Percentiles rank a stretch among this genome's conserved stretches.
Evolutionary conservation across 1,139 yeast genomes (phyloP).

Genomic region (Yamadazyma sp.): DNA sequence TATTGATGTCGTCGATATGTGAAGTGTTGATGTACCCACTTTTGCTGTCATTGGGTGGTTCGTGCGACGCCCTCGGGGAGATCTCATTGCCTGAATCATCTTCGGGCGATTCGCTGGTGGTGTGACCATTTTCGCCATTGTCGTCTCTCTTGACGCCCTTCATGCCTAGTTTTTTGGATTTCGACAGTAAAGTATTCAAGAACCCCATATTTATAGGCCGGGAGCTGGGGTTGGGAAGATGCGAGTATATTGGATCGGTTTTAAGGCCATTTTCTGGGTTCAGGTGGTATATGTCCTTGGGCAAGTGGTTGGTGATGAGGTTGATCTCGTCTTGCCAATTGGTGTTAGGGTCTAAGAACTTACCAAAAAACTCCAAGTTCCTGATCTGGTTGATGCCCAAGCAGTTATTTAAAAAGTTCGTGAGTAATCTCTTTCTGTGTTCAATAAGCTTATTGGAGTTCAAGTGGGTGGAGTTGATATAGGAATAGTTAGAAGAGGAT

Average conservation of each 20-base stretch:
- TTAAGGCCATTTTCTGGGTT: slow-evolving; percentile 55
- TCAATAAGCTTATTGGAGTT: slow-evolving; percentile 46
- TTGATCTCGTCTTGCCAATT: slow-evolving; percentile 65
- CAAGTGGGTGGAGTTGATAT: slow-evolving; percentile 46
- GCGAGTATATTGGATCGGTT: slow-evolving; percentile 59
- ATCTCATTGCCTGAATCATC: slow-evolving; percentile 6
- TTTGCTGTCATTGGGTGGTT: slow-evolving; percentile 5
- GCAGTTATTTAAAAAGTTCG: slow-evolving; percentile 79
- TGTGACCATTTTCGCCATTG: slow-evolving; percentile 1
- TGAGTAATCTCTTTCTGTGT: slow-evolving; percentile 73
- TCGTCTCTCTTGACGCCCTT: slow-evolving; percentile 23
- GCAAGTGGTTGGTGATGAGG: slow-evolving; percentile 39
- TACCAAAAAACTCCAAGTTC: slow-evolving; percentile 62
- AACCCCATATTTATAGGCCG: slow-evolving; percentile 35
- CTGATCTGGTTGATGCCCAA: slow-evolving; percentile 55
- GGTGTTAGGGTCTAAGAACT: slow-evolving; percentile 82
- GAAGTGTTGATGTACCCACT: slow-evolving; percentile 31
- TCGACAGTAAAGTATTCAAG: slow-evolving; percentile 28
- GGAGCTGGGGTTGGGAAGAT: slow-evolving; percentile 57
- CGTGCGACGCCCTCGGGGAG: slow-evolving; percentile 15
- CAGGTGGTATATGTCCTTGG: slow-evolving; percentile 49
- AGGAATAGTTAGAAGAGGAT: slow-evolving; percentile 27
- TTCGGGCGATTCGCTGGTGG: slow-evolving; percentile 7
- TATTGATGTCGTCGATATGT: slow-evolving; percentile 66
- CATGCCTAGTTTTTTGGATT: slow-evolving; percentile 28